Base-by-base conservation (phyloP, 1,139 yeast genomes). In the Yamadazyma mexicana region DNA sequence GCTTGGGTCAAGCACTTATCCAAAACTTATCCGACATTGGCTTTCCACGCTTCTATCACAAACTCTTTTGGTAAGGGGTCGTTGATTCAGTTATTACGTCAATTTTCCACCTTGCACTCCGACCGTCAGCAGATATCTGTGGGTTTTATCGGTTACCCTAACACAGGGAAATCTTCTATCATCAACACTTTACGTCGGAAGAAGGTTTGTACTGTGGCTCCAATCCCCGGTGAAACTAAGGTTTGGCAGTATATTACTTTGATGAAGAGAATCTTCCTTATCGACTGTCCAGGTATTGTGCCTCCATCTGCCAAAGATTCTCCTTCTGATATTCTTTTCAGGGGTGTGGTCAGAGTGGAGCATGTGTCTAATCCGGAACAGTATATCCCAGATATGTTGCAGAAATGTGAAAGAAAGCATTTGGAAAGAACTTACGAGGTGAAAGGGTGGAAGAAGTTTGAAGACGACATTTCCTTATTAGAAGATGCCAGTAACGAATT, bases 201-300 rank as follows among this genome's bases (percentile, higher is more conserved):
- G 75, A 92, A 92, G 70, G 98, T 92, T 33, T 94, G 98, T 69
- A 83, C 79, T 35, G 98, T 92, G 37, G 98, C 98, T 2, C 98
- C 98, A 35, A 89, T 92, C 54, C 98, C 98, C 23, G 98, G 98
- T 60, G 98, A 92, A 61, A 92, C 98, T 34, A 92, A 92, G 66
- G 98, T 92, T 33, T 92, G 98, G 98, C 98, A 92, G 71, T 92
- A 92, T 68, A 89, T 92, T 56, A 91, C 98, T 2, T 74, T 92
- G 57, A 92, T 92, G 97, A 89, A 91, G 73, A 79, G 91, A 52
- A 92, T 92, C 40, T 92, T 89, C 55, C 73, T 92, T 55, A 92
- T 92, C 56, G 98, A 92, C 66, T 92, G 98, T 72, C 98, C 98
- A 2, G 98, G 98, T 65, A 91, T 92, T 59, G 98, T 94, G 5